Base-by-base conservation (phyloP, 2,329 filamentous ascomycete species). In the Basipetospora chlamydospora region DNA sequence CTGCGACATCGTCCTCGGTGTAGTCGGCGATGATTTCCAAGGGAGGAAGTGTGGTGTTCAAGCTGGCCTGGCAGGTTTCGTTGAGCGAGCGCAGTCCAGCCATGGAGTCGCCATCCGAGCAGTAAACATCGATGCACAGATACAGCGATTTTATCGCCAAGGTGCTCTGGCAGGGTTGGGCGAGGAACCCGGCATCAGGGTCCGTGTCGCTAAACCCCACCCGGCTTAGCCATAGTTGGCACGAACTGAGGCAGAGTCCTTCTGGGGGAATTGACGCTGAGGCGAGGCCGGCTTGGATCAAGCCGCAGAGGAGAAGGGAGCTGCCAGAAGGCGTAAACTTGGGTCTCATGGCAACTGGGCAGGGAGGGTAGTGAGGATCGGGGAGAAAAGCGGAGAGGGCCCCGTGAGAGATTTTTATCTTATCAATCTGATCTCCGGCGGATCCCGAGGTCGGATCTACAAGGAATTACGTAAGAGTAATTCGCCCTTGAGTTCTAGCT, bases 141-240 rank as follows among this genome's bases (percentile, higher is more conserved):
- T 56, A 61, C 7, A 60, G 42, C 3, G 59, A 61, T 62, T 39
- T 15, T 56, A 60, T 8, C 59, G 41, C 3, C 58, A 61, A 15
- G 9, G 17, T 32, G 31, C 26, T 23, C 15, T 17, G n/a, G 21
- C 30, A 39, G 17, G 20, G 13, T 25, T 23, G 12, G 16, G 18
- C 30, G 9, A 33, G 25, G 25, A 25, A 33, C n/a, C 23, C 16
- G 15, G 26, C 15, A 17, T 16, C 23, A 2, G n/a, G 7, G 2
- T 30, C 29, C n/a, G 21, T 34, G 20, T 30, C 30, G 23, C 12
- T n/a, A 26, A 39, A 39, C 17, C 9, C 15, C 5, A 39, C 31
- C 6, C 16, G 35, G 35, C 12, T 38, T 13, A 33, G 29, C 21
- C 28, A 32, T 18, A 38, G 29, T 22, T 38, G 28, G 29, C 35